A percentile compares a stretch with the other conserved stretches of the same genome.
Evolutionary conservation across 2,329 filamentous ascomycete genomes (phyloP).

Genomic region (Ilyonectria destructans): DNA sequence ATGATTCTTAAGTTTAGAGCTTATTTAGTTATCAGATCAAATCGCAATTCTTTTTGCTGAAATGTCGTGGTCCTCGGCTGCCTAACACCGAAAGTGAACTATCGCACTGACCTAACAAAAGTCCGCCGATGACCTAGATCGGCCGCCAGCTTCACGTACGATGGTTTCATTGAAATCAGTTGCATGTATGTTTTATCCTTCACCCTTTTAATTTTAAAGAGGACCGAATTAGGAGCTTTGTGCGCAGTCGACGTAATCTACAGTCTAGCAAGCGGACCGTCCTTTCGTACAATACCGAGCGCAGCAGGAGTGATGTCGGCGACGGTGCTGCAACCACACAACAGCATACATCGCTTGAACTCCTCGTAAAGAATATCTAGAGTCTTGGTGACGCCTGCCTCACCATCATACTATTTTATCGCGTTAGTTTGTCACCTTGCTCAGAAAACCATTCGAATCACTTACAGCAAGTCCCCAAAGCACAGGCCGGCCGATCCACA

Average conservation of each 20-base stretch:
- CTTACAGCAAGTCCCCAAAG: constrained; percentile 20
- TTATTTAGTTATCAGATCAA: too few relatives aligned
- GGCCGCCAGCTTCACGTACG: too few relatives aligned
- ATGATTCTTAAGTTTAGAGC: too few relatives aligned
- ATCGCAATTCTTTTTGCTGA: too few relatives aligned
- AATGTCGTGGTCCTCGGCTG: too few relatives aligned
- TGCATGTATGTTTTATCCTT: too few relatives aligned
- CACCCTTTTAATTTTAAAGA: too few relatives aligned
- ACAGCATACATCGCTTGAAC: constrained; percentile 27
- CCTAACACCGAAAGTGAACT: too few relatives aligned
- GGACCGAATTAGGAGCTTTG: too few relatives aligned
- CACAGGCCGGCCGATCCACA: constrained; percentile 13
- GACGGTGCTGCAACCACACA: constrained; percentile 14
- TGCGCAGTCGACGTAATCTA: background rate
- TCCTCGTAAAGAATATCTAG: constrained; percentile 22
- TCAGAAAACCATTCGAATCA: background rate
- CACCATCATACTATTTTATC: constrained; percentile 16
- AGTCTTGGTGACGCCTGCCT: constrained; percentile 15
- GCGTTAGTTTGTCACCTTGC: background rate
- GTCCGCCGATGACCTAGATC: too few relatives aligned
- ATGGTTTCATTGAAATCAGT: too few relatives aligned
- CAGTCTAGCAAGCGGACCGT: constrained; percentile 21
- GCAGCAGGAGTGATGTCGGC: constrained; percentile 13
- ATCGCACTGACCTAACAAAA: too few relatives aligned
- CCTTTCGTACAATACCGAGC: background rate